phyloP scores from a whole-genome alignment of 2,329 filamentous ascomycete genomes.

The Trichoderma sp. region DNA sequence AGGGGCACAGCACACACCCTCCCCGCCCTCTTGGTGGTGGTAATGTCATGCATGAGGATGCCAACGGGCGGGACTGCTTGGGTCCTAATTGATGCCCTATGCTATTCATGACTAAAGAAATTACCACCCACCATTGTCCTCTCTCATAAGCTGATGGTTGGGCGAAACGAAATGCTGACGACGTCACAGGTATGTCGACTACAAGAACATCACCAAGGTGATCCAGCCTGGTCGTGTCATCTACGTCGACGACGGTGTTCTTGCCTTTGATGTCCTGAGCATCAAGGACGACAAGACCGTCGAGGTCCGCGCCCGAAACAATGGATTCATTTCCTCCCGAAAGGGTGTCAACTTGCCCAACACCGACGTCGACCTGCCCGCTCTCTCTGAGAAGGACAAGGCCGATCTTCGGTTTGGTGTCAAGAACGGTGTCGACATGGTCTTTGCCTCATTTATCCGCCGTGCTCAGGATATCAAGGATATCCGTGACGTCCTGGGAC shows the following conservation, averaged over 20 bases:
- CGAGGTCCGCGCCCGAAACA: constrained; percentile 86
- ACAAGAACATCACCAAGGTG: constrained; percentile 99
- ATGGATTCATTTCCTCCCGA: constrained; percentile 96
- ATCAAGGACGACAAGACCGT: constrained; percentile 87
- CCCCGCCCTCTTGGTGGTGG: background rate
- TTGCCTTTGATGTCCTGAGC: constrained; percentile 90
- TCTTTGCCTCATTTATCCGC: constrained; percentile 98
- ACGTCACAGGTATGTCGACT: constrained; percentile 81
- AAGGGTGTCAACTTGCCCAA: constrained; percentile 99
- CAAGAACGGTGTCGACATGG: constrained; percentile 98
- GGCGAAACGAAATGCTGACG: background rate
- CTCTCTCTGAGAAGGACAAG: constrained; percentile 98
- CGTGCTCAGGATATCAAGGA: constrained; percentile 87
- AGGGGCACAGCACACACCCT: background rate
- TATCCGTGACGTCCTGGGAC: constrained; percentile 87
- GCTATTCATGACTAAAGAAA: background rate
- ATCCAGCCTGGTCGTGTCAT: constrained; percentile 88
- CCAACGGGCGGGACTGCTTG: background rate
- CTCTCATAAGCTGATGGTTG: background rate
- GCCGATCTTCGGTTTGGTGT: constrained; percentile 90
- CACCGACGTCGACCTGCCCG: constrained; percentile 96
- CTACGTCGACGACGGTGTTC: constrained; percentile 97
- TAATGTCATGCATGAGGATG: background rate
- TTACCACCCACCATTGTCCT: background rate
- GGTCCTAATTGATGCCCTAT: constrained; percentile 4